Evolutionary conservation across 495 filamentous ascomycete genomes (phyloP), one percentile per base, ranked within the genome.

Genomic region (Talaromyces stipitatus): DNA sequence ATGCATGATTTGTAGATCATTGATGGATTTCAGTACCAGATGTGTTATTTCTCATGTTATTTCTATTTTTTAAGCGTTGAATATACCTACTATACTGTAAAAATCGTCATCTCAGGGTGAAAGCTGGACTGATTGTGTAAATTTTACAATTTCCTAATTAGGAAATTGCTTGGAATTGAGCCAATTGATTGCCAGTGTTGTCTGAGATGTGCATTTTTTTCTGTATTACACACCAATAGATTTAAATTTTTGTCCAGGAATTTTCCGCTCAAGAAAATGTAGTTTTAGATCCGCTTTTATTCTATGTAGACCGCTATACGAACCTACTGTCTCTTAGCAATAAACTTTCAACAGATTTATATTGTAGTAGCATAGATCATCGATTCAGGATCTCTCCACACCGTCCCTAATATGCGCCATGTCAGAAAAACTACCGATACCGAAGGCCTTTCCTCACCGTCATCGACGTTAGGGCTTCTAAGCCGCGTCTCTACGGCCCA

Each of bases 401-500:
- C 1, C 7, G 18, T 9, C 4, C 2, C 16, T n/a, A 41, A 3
- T 16, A 41, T 41, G 36, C 36, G 18, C n/a, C 2, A 18, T n/a
- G 33, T 16, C n/a, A 20, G 2, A 16, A 41, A 41, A 16, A 18
- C 36, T 5, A 18, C 6, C 1, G n/a, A 41, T 7, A 7, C n/a
- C n/a, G 36, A 41, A n/a, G 36, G 2, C 8, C 32, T 46, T 16
- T 12, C 41, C 41, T 29, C 27, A 12, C 5, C 51, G 7, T 54
- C 51, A 7, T 38, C 50, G 22, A 12, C 51, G 11, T 20, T 54
- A 29, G 51, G 28, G 1, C 8, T 54, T 24, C 9, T 54, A 23
- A 45, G 24, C 26, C 38, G 50, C 3, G 29, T 57, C 43, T 32
- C 55, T 27, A 57, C 55, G 20, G 12, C 26, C 41, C 26, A 62